Evolutionary conservation across 352 stramenopile genomes (phyloP), one percentile per base, ranked within the genome.

Genomic region (Globisporangium solare): DNA sequence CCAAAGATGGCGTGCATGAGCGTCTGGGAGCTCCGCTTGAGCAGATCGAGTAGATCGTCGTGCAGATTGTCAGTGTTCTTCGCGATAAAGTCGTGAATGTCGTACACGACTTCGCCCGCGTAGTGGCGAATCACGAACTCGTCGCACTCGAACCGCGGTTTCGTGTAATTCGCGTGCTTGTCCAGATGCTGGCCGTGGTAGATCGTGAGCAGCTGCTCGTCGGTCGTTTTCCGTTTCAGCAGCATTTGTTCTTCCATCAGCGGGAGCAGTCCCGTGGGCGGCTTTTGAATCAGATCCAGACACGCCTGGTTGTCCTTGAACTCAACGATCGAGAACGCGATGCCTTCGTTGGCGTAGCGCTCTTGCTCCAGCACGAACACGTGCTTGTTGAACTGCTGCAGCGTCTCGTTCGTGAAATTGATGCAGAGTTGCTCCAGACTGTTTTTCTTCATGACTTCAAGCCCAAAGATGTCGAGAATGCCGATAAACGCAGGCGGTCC

Each of bases 1-100:
- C 39, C 51, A 42, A 93, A 88, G 31, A 94, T 84, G 17, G 67
- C 68, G 27, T 79, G 72, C 15, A 89, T 62, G 43, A 95, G 60
- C n/a, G 76, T 63, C 46, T 94, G 79, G 0, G 73, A 66, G 41
- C 82, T 92, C 6, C 70, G 68, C 35, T 83, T 73, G 37, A 94
- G 61, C 21, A 96, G 50, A 54, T 94, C 83, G 17, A 95, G 61
- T 39, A 94, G 60, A 47, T 96, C 88, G 37, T 94, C 86, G 61
- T 95, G 85, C n/a, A 95, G 60, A 48, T 93, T 93, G 69, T 95
- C 86, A 2, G 82, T 95, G 68, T 94, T 95, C 65, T 96, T 96
- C 14, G 76, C 74, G 35, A 94, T 86, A 49, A 96, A 95, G 32
- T 83, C 86, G 47, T 92, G 73, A 32, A 91, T 86, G 32, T 80